These are phyloP conservation scores for Ensete ventricosum DNA, from an alignment of 176 grass and related monocot species.

Conservation along the genomic window DNA sequence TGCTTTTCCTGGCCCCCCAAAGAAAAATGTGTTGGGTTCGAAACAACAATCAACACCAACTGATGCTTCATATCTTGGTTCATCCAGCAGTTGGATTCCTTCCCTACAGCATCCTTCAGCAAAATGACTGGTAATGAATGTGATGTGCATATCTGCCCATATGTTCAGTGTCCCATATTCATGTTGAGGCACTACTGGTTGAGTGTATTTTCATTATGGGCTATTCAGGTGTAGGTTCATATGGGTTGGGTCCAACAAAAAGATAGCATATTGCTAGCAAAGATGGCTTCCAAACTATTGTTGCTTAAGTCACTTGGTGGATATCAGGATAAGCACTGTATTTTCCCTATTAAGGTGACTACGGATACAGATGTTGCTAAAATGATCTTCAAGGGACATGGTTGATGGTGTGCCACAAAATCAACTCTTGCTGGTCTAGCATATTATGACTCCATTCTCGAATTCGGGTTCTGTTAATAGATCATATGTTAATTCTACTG, in stretches of 20 bases:
- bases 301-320: slow-evolving; percentile 27
- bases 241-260: slow-evolving; percentile 13
- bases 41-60: slow-evolving; percentile 27
- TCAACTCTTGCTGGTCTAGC: slow-evolving; percentile 12
- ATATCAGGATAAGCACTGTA: slow-evolving; percentile 26
- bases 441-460: background rate
- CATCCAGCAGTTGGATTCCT: slow-evolving; percentile 50
- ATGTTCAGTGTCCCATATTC: background rate
- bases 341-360: slow-evolving; percentile 39
- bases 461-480: slow-evolving; percentile 6
- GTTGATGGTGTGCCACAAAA: slow-evolving; percentile 29
- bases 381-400: slow-evolving; percentile 31
- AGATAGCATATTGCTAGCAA: background rate
- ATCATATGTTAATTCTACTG: background rate
- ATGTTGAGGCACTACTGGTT: slow-evolving; percentile 7
- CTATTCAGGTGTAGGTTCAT: slow-evolving; percentile 19
- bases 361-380: slow-evolving; percentile 20
- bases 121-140: slow-evolving; percentile 56
- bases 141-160: background rate
- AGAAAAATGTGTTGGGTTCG: slow-evolving; percentile 41
- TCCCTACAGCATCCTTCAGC: slow-evolving; percentile 49
- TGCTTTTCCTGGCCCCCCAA: slow-evolving; percentile 31
- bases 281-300: slow-evolving; percentile 22
- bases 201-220: slow-evolving; percentile 26
- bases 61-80: slow-evolving; percentile 36